phyloP scores from a whole-genome alignment of 2,329 filamentous ascomycete genomes.

The Penicillium sclerotiorum region DNA sequence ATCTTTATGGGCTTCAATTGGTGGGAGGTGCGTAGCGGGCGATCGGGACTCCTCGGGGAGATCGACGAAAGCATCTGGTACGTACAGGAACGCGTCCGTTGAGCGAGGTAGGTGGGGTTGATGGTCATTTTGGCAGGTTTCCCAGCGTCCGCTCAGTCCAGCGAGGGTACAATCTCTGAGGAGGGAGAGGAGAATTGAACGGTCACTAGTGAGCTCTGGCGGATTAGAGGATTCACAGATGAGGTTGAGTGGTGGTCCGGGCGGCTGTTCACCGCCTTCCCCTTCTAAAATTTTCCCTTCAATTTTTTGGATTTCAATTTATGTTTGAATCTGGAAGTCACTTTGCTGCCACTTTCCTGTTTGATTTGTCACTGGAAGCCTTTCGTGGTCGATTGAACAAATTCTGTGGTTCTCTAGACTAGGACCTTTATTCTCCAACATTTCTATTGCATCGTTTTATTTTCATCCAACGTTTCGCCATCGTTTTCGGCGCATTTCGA shows the following conservation, averaged over 20 bases:
- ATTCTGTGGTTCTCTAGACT: neutral
- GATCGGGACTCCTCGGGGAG: constrained; percentile 23
- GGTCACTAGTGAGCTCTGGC: constrained; percentile 28
- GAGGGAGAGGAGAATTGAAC: constrained; percentile 21
- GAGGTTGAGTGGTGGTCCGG: constrained; percentile 27
- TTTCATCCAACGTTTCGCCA: neutral
- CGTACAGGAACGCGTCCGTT: constrained; percentile 77
- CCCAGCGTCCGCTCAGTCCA: constrained; percentile 21
- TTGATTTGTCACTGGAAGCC: neutral
- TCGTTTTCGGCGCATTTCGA: constrained; percentile 8
- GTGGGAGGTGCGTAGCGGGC: constrained; percentile 11
- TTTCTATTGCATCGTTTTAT: neutral
- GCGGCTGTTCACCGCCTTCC: constrained; percentile 39
- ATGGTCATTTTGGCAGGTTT: constrained; percentile 69
- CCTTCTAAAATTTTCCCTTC: constrained; percentile 37
- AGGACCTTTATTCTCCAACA: neutral
- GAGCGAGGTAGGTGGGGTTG: constrained; percentile 88
- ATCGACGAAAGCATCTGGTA: constrained; percentile 23
- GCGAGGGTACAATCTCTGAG: constrained; percentile 21
- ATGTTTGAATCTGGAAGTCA: neutral
- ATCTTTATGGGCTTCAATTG: constrained; percentile 14
- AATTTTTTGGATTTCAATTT: constrained; percentile 16
- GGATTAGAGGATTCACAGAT: constrained; percentile 26
- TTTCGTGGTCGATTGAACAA: neutral
- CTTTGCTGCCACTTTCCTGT: neutral